Evolutionary conservation across 495 filamentous ascomycete species (phyloP), one percentile per base, ranked within the genome.

Genomic region (Antarctomyces pellizariae): DNA sequence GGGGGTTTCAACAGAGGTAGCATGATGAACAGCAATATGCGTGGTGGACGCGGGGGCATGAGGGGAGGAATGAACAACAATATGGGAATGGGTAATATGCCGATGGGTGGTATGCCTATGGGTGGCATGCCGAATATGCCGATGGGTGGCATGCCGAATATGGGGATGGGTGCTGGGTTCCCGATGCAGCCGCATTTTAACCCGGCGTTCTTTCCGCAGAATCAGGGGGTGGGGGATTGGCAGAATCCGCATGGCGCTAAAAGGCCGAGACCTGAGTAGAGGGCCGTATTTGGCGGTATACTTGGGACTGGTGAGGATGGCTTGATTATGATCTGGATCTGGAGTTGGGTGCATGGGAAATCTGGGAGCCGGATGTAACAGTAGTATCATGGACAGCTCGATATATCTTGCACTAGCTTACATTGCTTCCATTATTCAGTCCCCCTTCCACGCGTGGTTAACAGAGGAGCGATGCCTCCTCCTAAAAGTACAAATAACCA

Each of bases 201-300:
- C 44, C 73, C 75, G 26, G 67, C 60, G 31, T 83, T 84, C 62
- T 89, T 84, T 47, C 52, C 53, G 30, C 56, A 57, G 30, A 64
- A 70, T 38, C 64, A 68, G 33, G 43, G 45, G 9, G 45, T 39
- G 25, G 47, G 44, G 16, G 71, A 64, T 16, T 62, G 59, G 36
- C 75, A 75, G 65, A 86, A 90, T 38, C 78, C 79, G 0, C 79
- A 90, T 36, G 75, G 75, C 15, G 66, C 74, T 5, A 90, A 90
- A 47, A 62, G 75, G 30, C 70, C 71, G 32, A 63, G 75, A 30
- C 66, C 67, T 34, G 68, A 73, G 41, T 73, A 57, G 45, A 32
- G 8, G 12, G 13, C 3, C n/a, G n/a, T n/a, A n/a, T n/a, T n/a
- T n/a, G n/a, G n/a, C n/a, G n/a, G n/a, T n/a, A n/a, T n/a, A n/a